These are phyloP conservation scores for Anacardium occidentale DNA, from an alignment of 345 rosid species.

Conservation along the genomic window DNA sequence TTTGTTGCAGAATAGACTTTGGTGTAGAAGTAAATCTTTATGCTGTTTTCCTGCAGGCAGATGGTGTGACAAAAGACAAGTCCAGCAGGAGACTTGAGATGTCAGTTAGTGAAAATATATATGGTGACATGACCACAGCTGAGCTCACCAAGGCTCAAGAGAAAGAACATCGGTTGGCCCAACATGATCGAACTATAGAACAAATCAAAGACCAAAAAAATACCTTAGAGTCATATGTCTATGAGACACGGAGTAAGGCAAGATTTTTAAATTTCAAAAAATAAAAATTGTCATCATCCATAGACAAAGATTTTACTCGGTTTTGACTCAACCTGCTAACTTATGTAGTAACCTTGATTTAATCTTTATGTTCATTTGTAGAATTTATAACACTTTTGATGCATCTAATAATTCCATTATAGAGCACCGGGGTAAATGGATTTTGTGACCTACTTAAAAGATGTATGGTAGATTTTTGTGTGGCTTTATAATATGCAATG, in stretches of 20 bases:
- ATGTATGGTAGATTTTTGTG: not conserved
- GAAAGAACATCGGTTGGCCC: constrained; percentile 46
- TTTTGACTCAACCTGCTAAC: not conserved
- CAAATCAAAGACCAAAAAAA: constrained; percentile 56
- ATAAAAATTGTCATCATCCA: not conserved
- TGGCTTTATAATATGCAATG: not conserved
- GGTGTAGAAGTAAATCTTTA: not conserved
- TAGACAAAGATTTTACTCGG: not conserved
- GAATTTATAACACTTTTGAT: not conserved
- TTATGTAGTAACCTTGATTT: not conserved
- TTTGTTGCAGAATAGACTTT: not conserved
- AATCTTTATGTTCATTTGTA: not conserved
- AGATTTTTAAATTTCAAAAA: not conserved
- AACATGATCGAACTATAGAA: constrained; percentile 48
- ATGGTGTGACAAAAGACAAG: constrained; percentile 29
- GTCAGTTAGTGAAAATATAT: constrained; percentile 43
- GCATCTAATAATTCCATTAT: not conserved
- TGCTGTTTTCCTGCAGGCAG: constrained; percentile 33
- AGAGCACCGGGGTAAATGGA: not conserved
- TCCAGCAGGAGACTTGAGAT: constrained; percentile 36
- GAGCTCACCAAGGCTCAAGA: constrained; percentile 48
- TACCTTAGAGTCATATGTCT: constrained; percentile 62
- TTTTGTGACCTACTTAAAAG: not conserved
- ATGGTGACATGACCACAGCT: constrained; percentile 39
- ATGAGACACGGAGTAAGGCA: constrained; percentile 65